Conservation (phyloP, 805 yeast genomes). For the Saccharomycopsis malanga region DNA sequence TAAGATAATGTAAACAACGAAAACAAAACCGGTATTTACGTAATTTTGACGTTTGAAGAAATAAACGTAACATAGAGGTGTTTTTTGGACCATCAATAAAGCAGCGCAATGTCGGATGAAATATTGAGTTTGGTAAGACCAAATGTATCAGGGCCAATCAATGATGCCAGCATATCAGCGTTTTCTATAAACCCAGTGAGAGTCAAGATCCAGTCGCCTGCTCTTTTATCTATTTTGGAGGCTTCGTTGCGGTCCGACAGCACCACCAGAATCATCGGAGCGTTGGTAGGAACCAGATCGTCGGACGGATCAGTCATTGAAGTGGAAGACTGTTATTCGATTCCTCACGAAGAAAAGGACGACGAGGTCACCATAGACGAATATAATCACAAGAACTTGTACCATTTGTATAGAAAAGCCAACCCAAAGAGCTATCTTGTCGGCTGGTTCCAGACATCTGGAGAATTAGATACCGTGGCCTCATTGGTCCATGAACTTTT, state of each 20-base stretch:
- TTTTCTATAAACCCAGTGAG: constrained; percentile 36
- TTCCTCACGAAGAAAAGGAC: constrained; percentile 69
- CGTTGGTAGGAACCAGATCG: constrained; percentile 71
- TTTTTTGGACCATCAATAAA: too few relatives aligned
- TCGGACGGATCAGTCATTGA: constrained; percentile 77
- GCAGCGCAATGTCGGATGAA: constrained; percentile 15
- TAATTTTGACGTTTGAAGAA: too few relatives aligned
- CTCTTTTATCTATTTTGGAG: constrained; percentile 70
- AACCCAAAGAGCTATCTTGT: constrained; percentile 72
- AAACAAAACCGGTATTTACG: too few relatives aligned
- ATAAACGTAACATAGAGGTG: not conserved
- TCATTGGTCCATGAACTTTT: constrained; percentile 78
- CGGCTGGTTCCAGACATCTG: constrained; percentile 75
- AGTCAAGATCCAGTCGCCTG: constrained; percentile 58
- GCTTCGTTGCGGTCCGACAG: constrained; percentile 53
- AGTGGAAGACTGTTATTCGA: constrained; percentile 69
- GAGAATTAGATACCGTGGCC: constrained; percentile 59
- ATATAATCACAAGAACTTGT: constrained; percentile 64
- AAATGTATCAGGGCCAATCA: constrained; percentile 29
- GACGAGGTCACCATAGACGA: constrained; percentile 75
- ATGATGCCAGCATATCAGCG: constrained; percentile 30
- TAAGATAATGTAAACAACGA: too few relatives aligned
- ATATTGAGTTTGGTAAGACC: constrained; percentile 36
- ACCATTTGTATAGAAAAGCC: constrained; percentile 64
- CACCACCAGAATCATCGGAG: constrained; percentile 67